Percentiles rank a stretch among this genome's conserved stretches.
Evolutionary conservation across 164 flowering plant species (phyloP).

Genomic region (Annona squamosa): DNA sequence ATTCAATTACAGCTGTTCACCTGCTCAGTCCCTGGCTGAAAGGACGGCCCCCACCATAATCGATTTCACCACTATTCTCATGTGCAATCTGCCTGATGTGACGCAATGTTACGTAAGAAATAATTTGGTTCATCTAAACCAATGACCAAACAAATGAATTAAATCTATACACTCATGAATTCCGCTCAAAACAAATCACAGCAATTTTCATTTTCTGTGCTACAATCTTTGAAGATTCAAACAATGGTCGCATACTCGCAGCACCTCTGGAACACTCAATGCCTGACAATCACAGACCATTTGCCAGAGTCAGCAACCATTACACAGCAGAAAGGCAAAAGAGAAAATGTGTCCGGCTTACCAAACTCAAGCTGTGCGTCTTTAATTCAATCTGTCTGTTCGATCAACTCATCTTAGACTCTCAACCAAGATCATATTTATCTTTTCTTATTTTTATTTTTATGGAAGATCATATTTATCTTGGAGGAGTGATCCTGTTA

Average conservation of each 20-base stretch:
- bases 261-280: constrained; percentile 73
- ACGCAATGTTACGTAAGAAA: constrained; percentile 40
- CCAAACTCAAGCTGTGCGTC: no score
- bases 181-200: constrained; percentile 27
- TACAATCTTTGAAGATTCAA: constrained; percentile 68
- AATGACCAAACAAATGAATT: neutral
- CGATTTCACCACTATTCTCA: constrained; percentile 61
- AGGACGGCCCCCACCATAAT: constrained; percentile 60
- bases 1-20: constrained; percentile 20
- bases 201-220: constrained; percentile 79
- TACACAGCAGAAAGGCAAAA: neutral
- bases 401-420: no score
- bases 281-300: constrained; percentile 21
- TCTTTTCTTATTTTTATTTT: no score
- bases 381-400: no score
- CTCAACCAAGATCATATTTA: no score
- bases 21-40: constrained; percentile 71
- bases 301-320: neutral
- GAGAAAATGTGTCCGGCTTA: no score
- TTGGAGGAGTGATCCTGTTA: no score
- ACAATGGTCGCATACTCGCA: constrained; percentile 47
- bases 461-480: no score
- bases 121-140: neutral
- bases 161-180: neutral
- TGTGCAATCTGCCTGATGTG: constrained; percentile 73